Base-by-base conservation (phyloP, 345 rosid species). In the Anastatica hierochuntica region DNA sequence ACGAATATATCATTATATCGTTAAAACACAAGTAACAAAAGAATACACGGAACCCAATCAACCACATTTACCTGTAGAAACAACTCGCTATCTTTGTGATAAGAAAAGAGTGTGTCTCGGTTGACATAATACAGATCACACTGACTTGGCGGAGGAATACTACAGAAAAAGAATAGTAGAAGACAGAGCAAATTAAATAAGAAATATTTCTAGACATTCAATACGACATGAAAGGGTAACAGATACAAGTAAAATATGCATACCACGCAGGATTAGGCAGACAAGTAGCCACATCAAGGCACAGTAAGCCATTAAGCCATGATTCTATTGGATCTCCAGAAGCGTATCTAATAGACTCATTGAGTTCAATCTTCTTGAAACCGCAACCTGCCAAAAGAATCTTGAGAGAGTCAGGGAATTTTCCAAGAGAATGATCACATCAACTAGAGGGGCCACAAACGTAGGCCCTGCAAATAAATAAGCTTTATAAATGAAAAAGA, bases 291-390 rank as follows among this genome's bases (percentile, higher is more conserved):
- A 77, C 90, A 71, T 92, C 95, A 64, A 88, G 80, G 76, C 98
- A 92, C 6, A 92, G 98, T 54, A 92, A 76, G 53, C 67, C 72
- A 56, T 88, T 80, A 27, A 88, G 94, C 98, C 98, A 92, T 60
- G 87, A 83, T 63, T 92, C 98, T 60, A 92, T 78, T n/a, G 94
- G 97, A 74, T 92, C 98, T 47, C 77, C 89, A 64, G 88, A 76
- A 41, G 82, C 79, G 68, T 92, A 88, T 88, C 98, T 82, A 45
- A 92, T 88, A 33, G 98, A 82, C 72, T 92, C 98, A 14, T 58
- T 76, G 20, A 92, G 90, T 69, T 92, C 97, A 50, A 88, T 88
- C 77, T 81, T 92, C 74, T 79, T 83, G 70, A 85, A 92, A 72
- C 77, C 71, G 30, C 90, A 88, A 31, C 95, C 97, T 92, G 69